Evolutionary conservation across 768 basidiomycete species (phyloP).

Genomic region (Mycena rebaudengoi): DNA sequence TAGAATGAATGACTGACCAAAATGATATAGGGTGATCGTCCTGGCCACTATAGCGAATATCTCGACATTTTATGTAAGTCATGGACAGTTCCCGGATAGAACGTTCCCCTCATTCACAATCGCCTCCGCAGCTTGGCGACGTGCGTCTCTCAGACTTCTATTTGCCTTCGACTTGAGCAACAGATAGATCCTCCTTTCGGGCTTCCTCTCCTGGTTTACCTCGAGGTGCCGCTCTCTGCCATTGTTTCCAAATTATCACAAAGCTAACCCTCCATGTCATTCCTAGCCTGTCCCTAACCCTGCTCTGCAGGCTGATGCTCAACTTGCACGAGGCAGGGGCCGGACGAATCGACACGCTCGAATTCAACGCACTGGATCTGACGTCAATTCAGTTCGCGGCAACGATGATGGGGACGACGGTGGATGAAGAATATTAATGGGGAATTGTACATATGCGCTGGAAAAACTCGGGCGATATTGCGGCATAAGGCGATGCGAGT

Average conservation of each 20-base stretch:
- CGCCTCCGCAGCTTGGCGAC: constrained; percentile 16
- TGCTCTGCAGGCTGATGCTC: constrained; percentile 18
- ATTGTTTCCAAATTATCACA: constrained; percentile 3
- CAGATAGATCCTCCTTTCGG: constrained; percentile 13
- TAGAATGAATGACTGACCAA: constrained; percentile 9
- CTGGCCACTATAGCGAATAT: constrained; percentile 42
- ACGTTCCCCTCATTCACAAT: constrained; percentile 10
- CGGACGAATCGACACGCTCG: not conserved
- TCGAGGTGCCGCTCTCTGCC: constrained; percentile 13
- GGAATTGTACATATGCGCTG: constrained; percentile 14
- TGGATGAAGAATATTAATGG: constrained; percentile 15
- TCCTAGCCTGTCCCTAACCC: constrained; percentile 13
- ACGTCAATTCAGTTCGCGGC: not conserved
- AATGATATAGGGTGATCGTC: constrained; percentile 16
- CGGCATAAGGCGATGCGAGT: too few species aligned
- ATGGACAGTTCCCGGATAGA: constrained; percentile 4
- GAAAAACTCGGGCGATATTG: too few species aligned
- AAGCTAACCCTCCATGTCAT: constrained; percentile 1
- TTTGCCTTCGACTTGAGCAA: constrained; percentile 8
- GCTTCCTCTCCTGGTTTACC: constrained; percentile 19
- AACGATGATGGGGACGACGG: constrained; percentile 2
- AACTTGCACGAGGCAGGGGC: constrained; percentile 18
- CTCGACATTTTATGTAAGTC: constrained; percentile 32
- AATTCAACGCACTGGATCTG: constrained; percentile 8
- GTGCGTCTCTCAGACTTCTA: constrained; percentile 13